Percentiles rank a stretch among this genome's conserved stretches.
Evolutionary conservation across 345 rosid species (phyloP).

Genomic region (Eucalyptus curtisii): DNA sequence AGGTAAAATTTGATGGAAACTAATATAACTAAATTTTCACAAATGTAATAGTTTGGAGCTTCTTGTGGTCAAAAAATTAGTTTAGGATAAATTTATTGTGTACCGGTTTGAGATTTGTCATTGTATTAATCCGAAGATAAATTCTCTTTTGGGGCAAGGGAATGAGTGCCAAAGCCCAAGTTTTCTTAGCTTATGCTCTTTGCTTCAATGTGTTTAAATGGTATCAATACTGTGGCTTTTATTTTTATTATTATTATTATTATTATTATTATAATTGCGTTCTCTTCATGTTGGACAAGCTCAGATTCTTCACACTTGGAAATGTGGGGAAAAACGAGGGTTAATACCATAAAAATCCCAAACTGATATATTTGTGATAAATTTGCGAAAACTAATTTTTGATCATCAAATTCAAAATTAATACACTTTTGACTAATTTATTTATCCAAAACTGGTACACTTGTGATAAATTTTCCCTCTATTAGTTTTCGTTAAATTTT

Average conservation of each 20-base stretch:
- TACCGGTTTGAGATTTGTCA: neutral
- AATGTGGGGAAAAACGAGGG: neutral
- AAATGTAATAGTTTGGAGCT: neutral
- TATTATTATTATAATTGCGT: neutral
- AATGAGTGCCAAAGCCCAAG: neutral
- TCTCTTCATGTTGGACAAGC: neutral
- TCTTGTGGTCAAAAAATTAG: no score
- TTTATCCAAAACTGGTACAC: fast-evolving
- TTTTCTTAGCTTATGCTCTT: neutral
- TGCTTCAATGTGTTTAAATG: neutral
- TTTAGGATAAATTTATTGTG: no score
- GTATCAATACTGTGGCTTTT: neutral
- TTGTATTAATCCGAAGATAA: neutral
- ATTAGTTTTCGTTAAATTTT: no score
- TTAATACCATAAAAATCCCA: no score
- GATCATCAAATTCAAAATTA: no score
- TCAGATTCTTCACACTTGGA: neutral
- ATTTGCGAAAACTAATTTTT: no score
- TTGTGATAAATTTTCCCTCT: no score
- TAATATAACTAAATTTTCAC: no score
- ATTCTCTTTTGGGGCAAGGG: neutral
- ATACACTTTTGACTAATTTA: no score
- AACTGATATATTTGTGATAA: no score
- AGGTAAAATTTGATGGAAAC: neutral
- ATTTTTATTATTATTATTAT: no score